Evolutionary conservation across 148 eudicot genomes (phyloP).

Genomic region (Polygonum maritimum): DNA sequence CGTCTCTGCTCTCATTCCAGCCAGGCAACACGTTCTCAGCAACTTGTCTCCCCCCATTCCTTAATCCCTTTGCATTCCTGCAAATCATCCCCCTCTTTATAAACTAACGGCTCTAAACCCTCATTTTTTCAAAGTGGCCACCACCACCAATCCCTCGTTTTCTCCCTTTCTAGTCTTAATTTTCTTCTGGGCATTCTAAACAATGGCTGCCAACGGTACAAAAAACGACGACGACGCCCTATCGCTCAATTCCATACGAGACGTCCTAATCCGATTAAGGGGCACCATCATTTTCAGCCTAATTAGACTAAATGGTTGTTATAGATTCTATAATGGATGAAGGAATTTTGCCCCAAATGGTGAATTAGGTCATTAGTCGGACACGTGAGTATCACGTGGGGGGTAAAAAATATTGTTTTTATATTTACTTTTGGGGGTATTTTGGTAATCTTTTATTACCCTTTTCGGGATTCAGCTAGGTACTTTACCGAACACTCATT

Average conservation of each 20-base stretch:
- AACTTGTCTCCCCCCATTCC: neutral
- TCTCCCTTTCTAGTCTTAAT: neutral
- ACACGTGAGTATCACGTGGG: no score
- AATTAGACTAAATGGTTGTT: no score
- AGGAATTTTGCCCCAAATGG: no score
- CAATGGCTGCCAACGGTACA: slow-evolving; percentile 28
- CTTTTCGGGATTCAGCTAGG: no score
- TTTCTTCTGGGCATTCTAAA: neutral
- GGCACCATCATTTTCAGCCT: slow-evolving; percentile 67
- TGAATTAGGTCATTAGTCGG: no score
- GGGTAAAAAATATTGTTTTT: neutral
- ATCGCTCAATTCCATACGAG: slow-evolving; percentile 40
- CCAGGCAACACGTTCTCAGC: neutral
- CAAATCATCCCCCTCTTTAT: neutral
- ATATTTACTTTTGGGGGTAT: no score
- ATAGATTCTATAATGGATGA: no score
- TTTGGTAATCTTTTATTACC: no score
- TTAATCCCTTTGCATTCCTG: neutral
- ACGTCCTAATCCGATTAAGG: slow-evolving; percentile 52
- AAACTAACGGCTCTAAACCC: neutral
- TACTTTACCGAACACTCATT: no score
- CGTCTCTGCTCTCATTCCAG: no score
- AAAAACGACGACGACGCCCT: slow-evolving; percentile 9
- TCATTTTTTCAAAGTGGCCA: neutral
- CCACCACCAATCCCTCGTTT: neutral